A percentile compares a stretch with the other conserved stretches of the same genome.
Evolutionary conservation across 192 early-diverging fungal species (phyloP).

Genomic region (Coemansia sp.): DNA sequence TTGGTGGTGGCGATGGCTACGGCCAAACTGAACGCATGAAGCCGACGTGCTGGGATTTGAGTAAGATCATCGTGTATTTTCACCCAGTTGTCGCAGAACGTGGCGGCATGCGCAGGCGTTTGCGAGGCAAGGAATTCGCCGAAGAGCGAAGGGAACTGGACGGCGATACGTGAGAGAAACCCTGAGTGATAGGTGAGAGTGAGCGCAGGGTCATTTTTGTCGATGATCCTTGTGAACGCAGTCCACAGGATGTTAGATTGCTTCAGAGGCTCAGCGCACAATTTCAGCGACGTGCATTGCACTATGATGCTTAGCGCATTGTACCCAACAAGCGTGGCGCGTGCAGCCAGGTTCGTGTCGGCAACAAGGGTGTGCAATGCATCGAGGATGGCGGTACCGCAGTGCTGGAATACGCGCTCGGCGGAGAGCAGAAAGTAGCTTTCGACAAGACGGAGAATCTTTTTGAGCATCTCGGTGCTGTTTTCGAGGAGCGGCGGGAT

Average conservation of each 20-base stretch:
- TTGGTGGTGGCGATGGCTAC: conserved; percentile 37
- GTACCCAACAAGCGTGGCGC: conserved; percentile 34
- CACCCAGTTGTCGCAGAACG: conserved; percentile 39
- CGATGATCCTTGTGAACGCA: conserved; percentile 37
- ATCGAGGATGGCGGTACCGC: conserved; percentile 21
- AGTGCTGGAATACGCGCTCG: conserved; percentile 7
- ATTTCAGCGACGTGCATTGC: conserved; percentile 28
- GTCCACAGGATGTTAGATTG: conserved; percentile 35
- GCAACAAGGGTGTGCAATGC: conserved; percentile 33
- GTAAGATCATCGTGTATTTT: conserved; percentile 33
- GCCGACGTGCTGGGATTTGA: conserved; percentile 30
- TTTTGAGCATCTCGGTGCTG: conserved; percentile 74
- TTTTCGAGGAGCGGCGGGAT: conserved; percentile 67
- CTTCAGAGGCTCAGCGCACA: conserved; percentile 6
- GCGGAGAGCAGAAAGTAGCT: conserved; percentile 71
- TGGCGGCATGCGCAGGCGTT: conserved; percentile 8
- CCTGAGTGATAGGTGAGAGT: conserved; percentile 27
- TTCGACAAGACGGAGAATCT: conserved; percentile 81
- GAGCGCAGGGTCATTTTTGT: conserved; percentile 28
- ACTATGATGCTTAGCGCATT: conserved; percentile 32
- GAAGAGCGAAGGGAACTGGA: conserved; percentile 38
- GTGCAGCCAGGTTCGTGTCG: conserved; percentile 21
- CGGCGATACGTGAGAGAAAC: conserved; percentile 38
- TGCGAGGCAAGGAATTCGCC: conserved; percentile 37
- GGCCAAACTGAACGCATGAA: conserved; percentile 31